phyloP scores from a whole-genome alignment of 768 basidiomycete genomes.

The Leucosporidium yakuticum region DNA sequence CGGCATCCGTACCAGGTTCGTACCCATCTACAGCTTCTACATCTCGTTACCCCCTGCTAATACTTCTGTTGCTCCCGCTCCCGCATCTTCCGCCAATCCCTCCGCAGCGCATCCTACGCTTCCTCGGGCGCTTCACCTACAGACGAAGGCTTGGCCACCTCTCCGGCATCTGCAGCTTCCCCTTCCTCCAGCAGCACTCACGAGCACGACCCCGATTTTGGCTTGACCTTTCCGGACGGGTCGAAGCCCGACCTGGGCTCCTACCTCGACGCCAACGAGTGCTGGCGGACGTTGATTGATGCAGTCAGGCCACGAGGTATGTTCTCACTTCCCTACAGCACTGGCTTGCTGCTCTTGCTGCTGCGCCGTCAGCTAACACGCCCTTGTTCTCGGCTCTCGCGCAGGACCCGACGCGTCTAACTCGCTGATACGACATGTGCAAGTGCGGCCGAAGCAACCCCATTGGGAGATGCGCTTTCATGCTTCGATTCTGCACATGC shows the following conservation, averaged over 20 bases:
- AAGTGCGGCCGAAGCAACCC: not conserved
- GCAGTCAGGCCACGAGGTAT: constrained; percentile 14
- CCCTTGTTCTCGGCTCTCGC: not conserved
- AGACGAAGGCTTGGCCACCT: not conserved
- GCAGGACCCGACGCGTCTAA: constrained; percentile 20
- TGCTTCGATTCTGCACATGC: constrained; percentile 67
- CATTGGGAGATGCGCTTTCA: constrained; percentile 48
- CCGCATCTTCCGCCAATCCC: too few relatives aligned
- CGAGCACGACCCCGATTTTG: not conserved
- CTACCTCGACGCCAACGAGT: constrained; percentile 3
- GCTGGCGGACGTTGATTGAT: not conserved
- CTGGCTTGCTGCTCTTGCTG: not conserved
- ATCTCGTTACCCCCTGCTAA: not conserved
- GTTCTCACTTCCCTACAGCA: not conserved
- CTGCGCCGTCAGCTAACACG: too few relatives aligned
- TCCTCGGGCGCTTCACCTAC: not conserved
- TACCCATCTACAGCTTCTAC: not conserved
- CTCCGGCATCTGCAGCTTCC: constrained; percentile 3
- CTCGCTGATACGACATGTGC: not conserved
- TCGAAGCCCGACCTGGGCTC: not conserved
- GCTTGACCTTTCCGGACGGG: not conserved
- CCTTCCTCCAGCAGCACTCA: not conserved
- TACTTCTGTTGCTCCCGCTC: not conserved
- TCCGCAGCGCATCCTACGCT: not conserved
- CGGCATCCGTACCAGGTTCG: constrained; percentile 6